phyloP scores from a whole-genome alignment of 208 protist species.

The Leishmania martiniquensis region DNA sequence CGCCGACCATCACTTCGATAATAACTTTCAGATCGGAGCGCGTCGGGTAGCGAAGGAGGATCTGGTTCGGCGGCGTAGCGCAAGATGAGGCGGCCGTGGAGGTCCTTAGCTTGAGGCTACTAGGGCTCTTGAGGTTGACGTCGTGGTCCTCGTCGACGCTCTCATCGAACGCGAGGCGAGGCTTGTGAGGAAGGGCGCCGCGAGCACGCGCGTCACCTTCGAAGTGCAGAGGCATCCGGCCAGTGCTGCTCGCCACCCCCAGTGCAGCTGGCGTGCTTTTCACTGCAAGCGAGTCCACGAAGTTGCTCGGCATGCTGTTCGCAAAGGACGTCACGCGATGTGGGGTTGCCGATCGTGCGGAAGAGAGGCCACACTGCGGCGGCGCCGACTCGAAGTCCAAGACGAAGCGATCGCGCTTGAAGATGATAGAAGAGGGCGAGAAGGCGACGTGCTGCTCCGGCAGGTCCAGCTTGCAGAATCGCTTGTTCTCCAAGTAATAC shows the following conservation, averaged over 20 bases:
- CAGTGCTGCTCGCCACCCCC: constrained; percentile 23
- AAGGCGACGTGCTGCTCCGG: constrained; percentile 47
- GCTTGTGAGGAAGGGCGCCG: neutral
- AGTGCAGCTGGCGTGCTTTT: neutral
- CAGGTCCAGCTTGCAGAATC: constrained; percentile 48
- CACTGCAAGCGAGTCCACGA: constrained; percentile 4
- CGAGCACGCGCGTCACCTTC: constrained; percentile 14
- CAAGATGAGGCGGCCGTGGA: neutral
- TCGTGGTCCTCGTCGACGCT: constrained; percentile 24
- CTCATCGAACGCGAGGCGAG: constrained; percentile 10
- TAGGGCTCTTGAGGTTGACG: constrained; percentile 11
- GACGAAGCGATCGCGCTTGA: constrained; percentile 41
- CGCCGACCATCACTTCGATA: constrained; percentile 60
- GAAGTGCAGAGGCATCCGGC: constrained; percentile 12
- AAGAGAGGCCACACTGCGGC: constrained; percentile 9
- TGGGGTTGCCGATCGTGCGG: constrained; percentile 9
- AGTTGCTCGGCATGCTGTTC: constrained; percentile 16
- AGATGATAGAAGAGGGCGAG: constrained; percentile 50
- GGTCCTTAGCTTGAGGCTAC: constrained; percentile 7
- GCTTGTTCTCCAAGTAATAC: constrained; percentile 56
- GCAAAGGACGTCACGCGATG: constrained; percentile 22
- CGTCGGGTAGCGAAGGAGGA: constrained; percentile 58
- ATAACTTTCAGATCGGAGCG: constrained; percentile 57
- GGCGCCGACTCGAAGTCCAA: constrained; percentile 52
- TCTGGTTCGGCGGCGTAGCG: constrained; percentile 27